phyloP scores from a whole-genome alignment of 108 stramenopile species.

The Chaetoceros tenuissimus region DNA sequence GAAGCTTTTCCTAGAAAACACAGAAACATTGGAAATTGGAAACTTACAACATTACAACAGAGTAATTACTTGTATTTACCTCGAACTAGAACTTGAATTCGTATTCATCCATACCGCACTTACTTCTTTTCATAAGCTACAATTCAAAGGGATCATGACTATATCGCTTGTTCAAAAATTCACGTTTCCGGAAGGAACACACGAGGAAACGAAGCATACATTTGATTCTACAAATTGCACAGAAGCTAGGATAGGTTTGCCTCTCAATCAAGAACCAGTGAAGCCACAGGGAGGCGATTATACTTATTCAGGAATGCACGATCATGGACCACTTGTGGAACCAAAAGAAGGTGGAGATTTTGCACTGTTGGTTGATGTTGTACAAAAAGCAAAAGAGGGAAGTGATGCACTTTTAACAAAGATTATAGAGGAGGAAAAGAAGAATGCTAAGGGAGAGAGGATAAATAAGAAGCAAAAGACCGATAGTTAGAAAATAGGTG shows the following conservation, averaged over 20 bases:
- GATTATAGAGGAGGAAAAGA: conserved; percentile 42
- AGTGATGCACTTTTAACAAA: conserved; percentile 60
- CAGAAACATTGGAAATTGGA: too few species aligned
- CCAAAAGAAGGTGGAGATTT: conserved; percentile 56
- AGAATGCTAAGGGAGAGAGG: neutral
- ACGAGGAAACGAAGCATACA: neutral
- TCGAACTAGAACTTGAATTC: too few species aligned
- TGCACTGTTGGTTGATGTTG: conserved; percentile 51
- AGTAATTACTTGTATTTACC: too few species aligned
- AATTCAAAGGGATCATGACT: too few species aligned
- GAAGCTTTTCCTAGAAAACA: too few species aligned
- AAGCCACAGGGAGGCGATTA: conserved; percentile 21
- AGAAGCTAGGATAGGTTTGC: neutral
- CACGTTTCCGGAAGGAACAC: neutral
- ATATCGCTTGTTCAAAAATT: neutral
- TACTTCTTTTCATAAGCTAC: too few species aligned
- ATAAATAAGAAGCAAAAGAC: neutral
- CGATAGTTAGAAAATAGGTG: too few species aligned
- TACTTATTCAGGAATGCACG: conserved; percentile 69
- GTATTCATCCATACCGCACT: too few species aligned
- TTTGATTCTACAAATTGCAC: neutral
- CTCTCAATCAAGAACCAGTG: neutral
- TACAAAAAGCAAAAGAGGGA: conserved; percentile 44
- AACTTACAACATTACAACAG: too few species aligned
- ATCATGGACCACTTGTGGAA: conserved; percentile 55